Evolutionary conservation across 129 eudicot genomes (phyloP), one percentile per base, ranked within the genome.

Genomic region (Cynara cardunculus): DNA sequence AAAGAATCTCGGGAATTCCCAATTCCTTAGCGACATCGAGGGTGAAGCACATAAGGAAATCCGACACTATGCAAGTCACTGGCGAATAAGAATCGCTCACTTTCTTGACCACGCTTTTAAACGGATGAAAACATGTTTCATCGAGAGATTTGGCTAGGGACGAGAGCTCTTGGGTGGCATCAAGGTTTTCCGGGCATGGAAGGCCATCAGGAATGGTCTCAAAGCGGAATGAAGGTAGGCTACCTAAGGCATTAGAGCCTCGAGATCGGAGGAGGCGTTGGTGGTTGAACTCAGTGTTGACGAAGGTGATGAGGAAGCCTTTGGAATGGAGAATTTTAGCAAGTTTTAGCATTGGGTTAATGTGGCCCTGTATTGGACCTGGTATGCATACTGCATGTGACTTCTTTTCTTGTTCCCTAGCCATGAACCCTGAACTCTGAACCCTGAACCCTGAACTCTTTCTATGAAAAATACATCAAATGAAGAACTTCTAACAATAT

Each of bases 181-280:
- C 71, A 0, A 30, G 31, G 14, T 69, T 53, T 2, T 7, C 70
- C 2, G 84, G 44, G 14, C 74, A 73, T 7, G 88, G 85, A 12
- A 87, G 84, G 12, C 91, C 91, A 31, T 87, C 92, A 0, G 92
- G 85, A 22, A 87, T 82, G 73, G 85, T 35, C 28, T 81, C 83
- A 39, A 85, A 87, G 25, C 67, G 83, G 67, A 88, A 89, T 12
- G 67, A 82, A 21, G 56, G 79, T 12, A 73, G 69, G 74, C 76
- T 82, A 31, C 5, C 9, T 0, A 88, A 22, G 30, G 87, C 65
- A 1, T 79, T 19, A 11, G 72, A 27, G 6, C 90, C 88, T 7
- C 67, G 78, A 0, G 86, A 24, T 76, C 64, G 5, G 26, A 75
- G 9, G 81, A 83, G 46, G 19, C 41, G 82, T 75, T 81, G 62